These are phyloP conservation scores for Lactuca saligna DNA, from an alignment of 129 eudicot species.

Conservation along the genomic window DNA sequence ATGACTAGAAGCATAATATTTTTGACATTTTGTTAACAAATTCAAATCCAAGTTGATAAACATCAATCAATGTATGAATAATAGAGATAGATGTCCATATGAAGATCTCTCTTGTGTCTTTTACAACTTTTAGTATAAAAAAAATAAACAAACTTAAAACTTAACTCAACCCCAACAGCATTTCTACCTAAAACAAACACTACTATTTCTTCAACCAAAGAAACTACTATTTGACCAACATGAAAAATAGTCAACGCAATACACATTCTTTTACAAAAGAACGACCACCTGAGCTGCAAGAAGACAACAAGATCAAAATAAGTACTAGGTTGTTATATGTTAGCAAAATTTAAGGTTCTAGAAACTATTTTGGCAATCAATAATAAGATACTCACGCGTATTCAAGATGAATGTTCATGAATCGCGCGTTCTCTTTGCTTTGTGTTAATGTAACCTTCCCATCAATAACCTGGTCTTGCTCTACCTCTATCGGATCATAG, in stretches of 20 bases:
- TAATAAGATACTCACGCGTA: conserved; percentile 63
- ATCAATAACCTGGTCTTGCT: conserved; percentile 85
- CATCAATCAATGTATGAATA: conserved; percentile 9
- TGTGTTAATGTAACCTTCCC: conserved; percentile 80
- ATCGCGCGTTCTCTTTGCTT: conserved; percentile 86
- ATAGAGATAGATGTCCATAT: conserved; percentile 8
- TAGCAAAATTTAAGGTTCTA: conserved; percentile 1
- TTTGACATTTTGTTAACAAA: too few species aligned
- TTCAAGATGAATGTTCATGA: conserved; percentile 89
- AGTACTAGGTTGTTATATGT: conserved; percentile 8
- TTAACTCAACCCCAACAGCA: conserved; percentile 12
- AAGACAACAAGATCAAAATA: conserved; percentile 14
- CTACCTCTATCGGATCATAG: conserved; percentile 88
- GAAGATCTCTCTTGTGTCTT: conserved; percentile 8
- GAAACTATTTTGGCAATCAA: neutral
- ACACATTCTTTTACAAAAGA: conserved; percentile 76
- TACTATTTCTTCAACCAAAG: conserved; percentile 14
- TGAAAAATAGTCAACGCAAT: conserved; percentile 45
- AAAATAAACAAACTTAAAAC: conserved; percentile 10
- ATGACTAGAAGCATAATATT: too few species aligned
- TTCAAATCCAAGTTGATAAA: too few species aligned
- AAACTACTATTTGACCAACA: conserved; percentile 4
- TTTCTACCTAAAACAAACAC: conserved; percentile 30
- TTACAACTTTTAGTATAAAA: conserved; percentile 6
- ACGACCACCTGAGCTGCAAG: conserved; percentile 79